Base-by-base conservation (phyloP, 2,329 filamentous ascomycete species). In the Clonostachys rhizophaga region DNA sequence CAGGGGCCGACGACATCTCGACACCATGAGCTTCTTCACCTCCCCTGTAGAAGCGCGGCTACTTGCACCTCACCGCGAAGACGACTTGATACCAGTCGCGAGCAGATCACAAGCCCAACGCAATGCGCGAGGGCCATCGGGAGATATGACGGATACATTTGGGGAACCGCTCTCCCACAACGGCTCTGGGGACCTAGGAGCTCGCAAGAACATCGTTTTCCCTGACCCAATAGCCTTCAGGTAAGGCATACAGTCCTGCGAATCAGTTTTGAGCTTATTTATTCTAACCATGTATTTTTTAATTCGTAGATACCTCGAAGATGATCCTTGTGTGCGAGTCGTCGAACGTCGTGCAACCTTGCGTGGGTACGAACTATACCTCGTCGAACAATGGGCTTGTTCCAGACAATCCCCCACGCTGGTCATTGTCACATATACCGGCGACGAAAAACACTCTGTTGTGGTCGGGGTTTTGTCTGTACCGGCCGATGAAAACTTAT, bases 371-470 rank as follows among this genome's bases (percentile, higher is more conserved):
- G 91, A 97, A 65, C 76, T 92, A 51, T 97, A 97, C 66, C 71
- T 97, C 14, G 90, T 97, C 54, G 94, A 97, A 65, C 94, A 99
- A 74, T 99, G 94, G 94, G 90, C 90, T 6, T 96, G 91, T 66
- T 96, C 92, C 12, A 83, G 94, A 45, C 79, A 84, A 48, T 90
- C 95, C 52, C 92, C 92, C 1, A 96, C 92, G 14, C 88, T 95
- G 53, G 81, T 95, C 44, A 95, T 97, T 54, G 88, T 87, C 40
- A 96, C 91, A 4, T 96, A 94, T 61, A 97, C 92, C 0, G 94
- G 92, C 47, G 91, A 96, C 57, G 76, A 82, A 34, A 83, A 83
- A 34, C 87, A 96, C 63, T 80, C 76, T 1, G 83, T 95, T n/a
- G 69, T 86, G 9, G 91, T 89, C 5, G 85, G 87, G 5, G 85